Evolutionary conservation across 805 yeast genomes (phyloP).

Genomic region (Saturnispora mendoncae): DNA sequence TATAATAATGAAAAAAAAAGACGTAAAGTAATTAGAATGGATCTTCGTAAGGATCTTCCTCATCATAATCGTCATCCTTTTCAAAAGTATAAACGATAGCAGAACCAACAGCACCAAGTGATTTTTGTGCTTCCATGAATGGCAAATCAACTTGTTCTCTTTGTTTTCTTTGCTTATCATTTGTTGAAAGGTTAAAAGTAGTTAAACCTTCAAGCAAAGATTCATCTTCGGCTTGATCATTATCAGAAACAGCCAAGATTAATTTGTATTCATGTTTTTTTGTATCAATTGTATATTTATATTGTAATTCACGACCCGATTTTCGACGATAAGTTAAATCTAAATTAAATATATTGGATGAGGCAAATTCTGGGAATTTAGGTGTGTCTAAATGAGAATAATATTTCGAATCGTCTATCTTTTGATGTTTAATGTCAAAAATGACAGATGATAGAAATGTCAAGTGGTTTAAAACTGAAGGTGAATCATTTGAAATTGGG

Average conservation of each 20-base stretch:
- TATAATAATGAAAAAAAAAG: conserved; percentile 3
- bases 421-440: conserved; percentile 31
- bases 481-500: conserved; percentile 10
- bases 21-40: conserved; percentile 33
- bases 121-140: conserved; percentile 77
- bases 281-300: conserved; percentile 46
- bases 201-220: conserved; percentile 63
- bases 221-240: conserved; percentile 16
- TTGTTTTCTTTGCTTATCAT: conserved; percentile 65
- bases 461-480: conserved; percentile 27
- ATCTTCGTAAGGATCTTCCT: conserved; percentile 96
- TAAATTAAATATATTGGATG: conserved; percentile 30
- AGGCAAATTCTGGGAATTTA: not conserved
- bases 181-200: conserved; percentile 77
- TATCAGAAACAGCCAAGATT: conserved; percentile 6
- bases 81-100: conserved; percentile 95
- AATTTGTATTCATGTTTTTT: conserved; percentile 33
- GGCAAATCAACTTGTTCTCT: conserved; percentile 85
- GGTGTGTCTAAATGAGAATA: conserved; percentile 4
- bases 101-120: conserved; percentile 65
- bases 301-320: conserved; percentile 69
- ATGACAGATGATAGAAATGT: conserved; percentile 69
- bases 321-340: conserved; percentile 63
- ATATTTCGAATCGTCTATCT: conserved; percentile 1
- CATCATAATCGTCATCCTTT: conserved; percentile 96